A percentile compares a stretch with the other conserved stretches of the same genome.
Evolutionary conservation across 2,329 filamentous ascomycete genomes (phyloP).

Genomic region (Fusarium sp.): DNA sequence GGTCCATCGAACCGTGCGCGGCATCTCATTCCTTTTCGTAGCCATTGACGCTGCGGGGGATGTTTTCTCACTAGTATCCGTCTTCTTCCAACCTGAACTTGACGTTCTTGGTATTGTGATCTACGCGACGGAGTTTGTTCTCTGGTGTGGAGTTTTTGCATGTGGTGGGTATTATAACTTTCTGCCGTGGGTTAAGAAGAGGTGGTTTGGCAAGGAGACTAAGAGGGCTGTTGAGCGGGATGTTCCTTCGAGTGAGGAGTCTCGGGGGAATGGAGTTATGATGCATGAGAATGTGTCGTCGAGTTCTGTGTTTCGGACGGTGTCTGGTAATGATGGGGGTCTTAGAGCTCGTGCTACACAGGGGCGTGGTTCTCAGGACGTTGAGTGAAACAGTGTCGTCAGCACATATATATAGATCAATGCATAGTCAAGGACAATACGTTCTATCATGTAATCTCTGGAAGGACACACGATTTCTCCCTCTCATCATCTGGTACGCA

Average conservation of each 20-base stretch:
- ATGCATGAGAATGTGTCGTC: slow-evolving; percentile 69
- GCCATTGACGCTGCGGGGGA: slow-evolving; percentile 79
- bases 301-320: slow-evolving; percentile 75
- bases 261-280: slow-evolving; percentile 48
- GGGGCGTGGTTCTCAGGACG: slow-evolving; percentile 2
- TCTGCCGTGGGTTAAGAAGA: slow-evolving; percentile 61
- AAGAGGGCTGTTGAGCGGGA: slow-evolving; percentile 11
- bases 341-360: slow-evolving; percentile 25
- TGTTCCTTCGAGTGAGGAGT: not conserved
- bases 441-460: too few relatives aligned
- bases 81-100: slow-evolving; percentile 72
- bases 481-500: too few relatives aligned
- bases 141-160: slow-evolving; percentile 78
- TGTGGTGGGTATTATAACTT: slow-evolving; percentile 77
- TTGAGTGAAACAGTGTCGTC: slow-evolving; percentile 16
- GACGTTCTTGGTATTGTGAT: slow-evolving; percentile 76
- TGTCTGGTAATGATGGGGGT: slow-evolving; percentile 22
- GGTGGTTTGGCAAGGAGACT: slow-evolving; percentile 5
- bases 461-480: too few relatives aligned
- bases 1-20: slow-evolving; percentile 74
- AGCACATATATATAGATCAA: not conserved
- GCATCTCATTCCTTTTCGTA: slow-evolving; percentile 81
- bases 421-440: too few relatives aligned
- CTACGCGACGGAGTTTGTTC: slow-evolving; percentile 74
- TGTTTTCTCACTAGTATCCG: slow-evolving; percentile 74